phyloP scores from a whole-genome alignment of 306 rosid genomes.

The Dryas alaskensis region DNA sequence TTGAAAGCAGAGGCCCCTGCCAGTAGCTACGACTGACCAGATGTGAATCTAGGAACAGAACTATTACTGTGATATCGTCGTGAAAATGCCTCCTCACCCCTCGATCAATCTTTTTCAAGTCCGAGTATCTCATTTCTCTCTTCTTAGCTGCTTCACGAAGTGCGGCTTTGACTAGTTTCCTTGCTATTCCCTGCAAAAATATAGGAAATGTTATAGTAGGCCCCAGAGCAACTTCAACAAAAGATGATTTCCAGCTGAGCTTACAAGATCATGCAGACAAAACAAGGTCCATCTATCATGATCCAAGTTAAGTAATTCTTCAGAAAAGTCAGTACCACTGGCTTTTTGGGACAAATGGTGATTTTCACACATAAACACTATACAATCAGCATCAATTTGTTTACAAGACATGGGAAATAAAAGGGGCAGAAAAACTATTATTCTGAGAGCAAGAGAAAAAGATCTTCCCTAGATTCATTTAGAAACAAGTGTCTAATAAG shows the following conservation, averaged over 20 bases:
- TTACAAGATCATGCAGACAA: background rate
- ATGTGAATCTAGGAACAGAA: conserved; percentile 71
- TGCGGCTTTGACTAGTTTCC: conserved; percentile 69
- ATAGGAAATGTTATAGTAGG: background rate
- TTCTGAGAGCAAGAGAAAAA: background rate
- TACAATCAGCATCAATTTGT: background rate
- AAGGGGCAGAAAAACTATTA: background rate
- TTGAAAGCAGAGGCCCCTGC: conserved; percentile 52
- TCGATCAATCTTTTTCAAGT: conserved; percentile 79
- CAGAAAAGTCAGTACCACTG: background rate
- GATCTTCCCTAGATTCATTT: background rate
- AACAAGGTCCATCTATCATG: background rate
- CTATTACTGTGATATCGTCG: conserved; percentile 89
- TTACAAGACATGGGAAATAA: background rate
- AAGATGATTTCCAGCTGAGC: background rate
- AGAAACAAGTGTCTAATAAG: background rate
- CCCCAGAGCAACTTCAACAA: background rate
- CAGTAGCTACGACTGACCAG: conserved; percentile 46
- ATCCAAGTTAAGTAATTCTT: background rate
- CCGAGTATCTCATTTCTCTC: conserved; percentile 96
- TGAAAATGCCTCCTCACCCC: conserved; percentile 99
- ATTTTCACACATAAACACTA: background rate
- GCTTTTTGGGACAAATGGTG: background rate
- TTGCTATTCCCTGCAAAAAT: conserved; percentile 73
- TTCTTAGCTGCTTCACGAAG: conserved; percentile 86